These are phyloP conservation scores for Barnettozyma salicaria DNA, from an alignment of 805 yeast species.

Conservation along the genomic window DNA sequence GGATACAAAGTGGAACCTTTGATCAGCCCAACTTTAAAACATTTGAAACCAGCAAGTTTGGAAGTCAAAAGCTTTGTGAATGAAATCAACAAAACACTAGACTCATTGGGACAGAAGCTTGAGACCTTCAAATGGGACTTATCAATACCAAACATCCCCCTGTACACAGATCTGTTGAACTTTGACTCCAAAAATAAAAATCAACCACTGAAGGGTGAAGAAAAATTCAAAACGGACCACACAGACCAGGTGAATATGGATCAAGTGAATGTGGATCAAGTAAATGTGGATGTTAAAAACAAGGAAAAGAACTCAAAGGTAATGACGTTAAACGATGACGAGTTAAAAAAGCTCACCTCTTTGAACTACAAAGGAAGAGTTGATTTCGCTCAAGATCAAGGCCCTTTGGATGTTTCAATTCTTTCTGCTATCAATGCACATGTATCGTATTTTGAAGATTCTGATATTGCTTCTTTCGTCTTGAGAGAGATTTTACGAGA, in stretches of 20 bases:
- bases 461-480: conserved; percentile 75
- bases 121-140: conserved; percentile 3
- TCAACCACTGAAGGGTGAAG: not conserved
- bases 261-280: conserved; percentile 1
- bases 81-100: conserved; percentile 7
- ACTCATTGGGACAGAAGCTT: conserved; percentile 4
- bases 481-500: conserved; percentile 46
- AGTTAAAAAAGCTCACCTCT: conserved; percentile 33
- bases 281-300: conserved; percentile 9
- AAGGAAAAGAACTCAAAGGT: conserved; percentile 16
- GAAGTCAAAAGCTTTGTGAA: conserved; percentile 1
- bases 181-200: no score
- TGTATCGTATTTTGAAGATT: conserved; percentile 80
- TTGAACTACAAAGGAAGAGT: conserved; percentile 72
- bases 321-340: conserved; percentile 22
- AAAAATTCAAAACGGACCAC: not conserved
- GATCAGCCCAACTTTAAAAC: conserved; percentile 33
- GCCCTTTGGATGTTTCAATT: conserved; percentile 71
- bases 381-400: conserved; percentile 75
- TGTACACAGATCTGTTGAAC: no score
- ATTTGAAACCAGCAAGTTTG: conserved; percentile 8
- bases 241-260: not conserved
- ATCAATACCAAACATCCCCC: not conserved
- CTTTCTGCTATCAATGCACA: conserved; percentile 85
- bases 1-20: conserved; percentile 88